Evolutionary conservation across 805 yeast species (phyloP).

Genomic region (Spathaspora sp.): DNA sequence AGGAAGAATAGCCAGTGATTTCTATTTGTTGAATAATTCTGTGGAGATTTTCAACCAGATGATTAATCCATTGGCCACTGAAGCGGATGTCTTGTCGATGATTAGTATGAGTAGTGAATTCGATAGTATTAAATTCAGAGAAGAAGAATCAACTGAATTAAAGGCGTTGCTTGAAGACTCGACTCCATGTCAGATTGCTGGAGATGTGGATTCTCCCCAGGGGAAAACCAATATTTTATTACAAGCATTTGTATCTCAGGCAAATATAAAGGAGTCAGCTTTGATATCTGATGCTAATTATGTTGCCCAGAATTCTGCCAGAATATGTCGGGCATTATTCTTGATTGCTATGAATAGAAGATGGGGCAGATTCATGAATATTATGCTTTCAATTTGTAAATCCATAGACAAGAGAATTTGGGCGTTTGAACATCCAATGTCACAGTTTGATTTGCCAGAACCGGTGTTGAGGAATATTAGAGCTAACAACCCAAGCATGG

Average conservation of each 20-base stretch:
- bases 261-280: constrained; percentile 72
- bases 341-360: constrained; percentile 81
- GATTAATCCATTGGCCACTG: constrained; percentile 81
- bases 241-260: constrained; percentile 83
- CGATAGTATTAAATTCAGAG: constrained; percentile 82
- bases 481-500: constrained; percentile 65
- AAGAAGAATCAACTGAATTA: constrained; percentile 80
- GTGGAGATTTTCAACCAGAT: constrained; percentile 86
- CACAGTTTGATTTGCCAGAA: constrained; percentile 79
- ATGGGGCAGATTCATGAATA: constrained; percentile 82
- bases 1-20: constrained; percentile 94
- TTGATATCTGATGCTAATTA: constrained; percentile 83
- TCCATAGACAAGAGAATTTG: constrained; percentile 81
- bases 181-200: constrained; percentile 79
- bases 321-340: constrained; percentile 90
- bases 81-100: constrained; percentile 86
- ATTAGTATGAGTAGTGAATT: constrained; percentile 92
- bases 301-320: constrained; percentile 92
- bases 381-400: constrained; percentile 78
- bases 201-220: constrained; percentile 68
- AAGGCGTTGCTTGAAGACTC: constrained; percentile 53
- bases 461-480: constrained; percentile 60
- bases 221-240: constrained; percentile 85
- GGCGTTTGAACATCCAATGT: constrained; percentile 87
- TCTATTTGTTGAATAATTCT: constrained; percentile 78